Evolutionary conservation across 331 rosid species (phyloP), one percentile per base, ranked within the genome.

Genomic region (Malus hybrid): DNA sequence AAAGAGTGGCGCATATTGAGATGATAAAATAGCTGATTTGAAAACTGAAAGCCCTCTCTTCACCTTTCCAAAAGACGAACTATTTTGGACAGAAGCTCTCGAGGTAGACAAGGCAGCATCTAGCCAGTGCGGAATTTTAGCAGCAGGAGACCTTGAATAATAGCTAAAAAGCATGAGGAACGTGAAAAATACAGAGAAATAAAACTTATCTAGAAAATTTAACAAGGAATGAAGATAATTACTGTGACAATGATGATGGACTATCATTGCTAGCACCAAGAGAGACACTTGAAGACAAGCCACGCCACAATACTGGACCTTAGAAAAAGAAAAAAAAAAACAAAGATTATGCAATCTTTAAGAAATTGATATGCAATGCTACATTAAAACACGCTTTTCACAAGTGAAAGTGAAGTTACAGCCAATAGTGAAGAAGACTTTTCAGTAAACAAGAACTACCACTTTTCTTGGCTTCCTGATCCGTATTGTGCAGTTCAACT

Each of bases 221-320:
- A 48, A 44, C 7, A 44, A 39, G 68, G 71, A 69, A 19, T 58
- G 66, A 81, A 71, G 78, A 77, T 5, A 73, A 11, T 88, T 88
- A 90, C 96, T 16, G 81, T 61, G 30, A 39, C 63, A 20, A 18
- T 75, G 82, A 39, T 63, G 36, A 20, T 77, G 80, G 86, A 66
- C 80, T 79, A 52, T 29, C 52, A 28, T 16, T 80, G 74, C 79
- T 84, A 50, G 79, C 78, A 74, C 42, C 62, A 33, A 7, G 70
- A 12, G 84, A 74, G n/a, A 63, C 69, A 36, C 29, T 72, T 24
- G 83, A 73, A 63, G 89, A 79, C 84, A 87, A 82, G 77, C 85
- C 89, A 62, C 96, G 89, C 96, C 91, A 90, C 84, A 84, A 80
- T 79, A 75, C 80, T 78, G 83, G 82, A 82, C 84, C 88, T 81